A percentile compares a stretch with the other conserved stretches of the same genome.
Conservation (phyloP, 2,329 filamentous ascomycete genomes). For the Hymenoscyphus repandus region DNA sequence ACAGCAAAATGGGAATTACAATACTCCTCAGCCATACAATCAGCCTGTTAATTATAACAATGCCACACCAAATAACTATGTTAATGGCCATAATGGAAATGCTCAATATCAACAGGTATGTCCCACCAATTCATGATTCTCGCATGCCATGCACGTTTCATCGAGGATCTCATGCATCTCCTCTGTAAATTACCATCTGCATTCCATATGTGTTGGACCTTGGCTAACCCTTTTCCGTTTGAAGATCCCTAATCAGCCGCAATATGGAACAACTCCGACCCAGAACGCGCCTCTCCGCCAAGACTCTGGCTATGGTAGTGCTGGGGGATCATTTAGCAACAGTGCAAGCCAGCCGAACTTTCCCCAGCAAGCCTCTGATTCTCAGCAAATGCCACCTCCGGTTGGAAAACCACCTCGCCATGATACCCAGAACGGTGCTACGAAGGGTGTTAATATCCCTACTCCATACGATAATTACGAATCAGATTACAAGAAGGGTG, state of each 20-base stretch:
- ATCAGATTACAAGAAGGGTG: not conserved
- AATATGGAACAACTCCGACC: slow-evolving; percentile 2
- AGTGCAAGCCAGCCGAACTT: slow-evolving; percentile 10
- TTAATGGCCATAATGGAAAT: slow-evolving; percentile 1
- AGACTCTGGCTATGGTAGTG: slow-evolving; percentile 29
- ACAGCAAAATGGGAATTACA: not conserved
- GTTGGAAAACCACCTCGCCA: not conserved
- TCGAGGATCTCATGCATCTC: too few species aligned
- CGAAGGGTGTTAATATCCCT: not conserved
- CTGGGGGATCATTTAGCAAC: slow-evolving; percentile 25
- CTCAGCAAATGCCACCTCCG: not conserved
- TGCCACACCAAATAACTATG: not conserved
- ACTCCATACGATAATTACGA: not conserved
- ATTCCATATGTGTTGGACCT: too few species aligned
- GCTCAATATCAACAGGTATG: slow-evolving; percentile 3
- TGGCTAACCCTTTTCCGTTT: not conserved
- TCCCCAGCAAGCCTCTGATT: slow-evolving; percentile 9
- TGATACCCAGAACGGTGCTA: not conserved
- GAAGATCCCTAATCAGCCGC: slow-evolving; percentile 3
- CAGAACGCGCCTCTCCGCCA: slow-evolving; percentile 15
- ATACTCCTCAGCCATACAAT: not conserved
- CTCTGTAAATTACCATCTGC: too few species aligned
- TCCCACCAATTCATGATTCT: not conserved
- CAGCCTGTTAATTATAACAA: not conserved
- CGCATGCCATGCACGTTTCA: too few species aligned